Evolutionary conservation across 106 monocot genomes (phyloP).

Genomic region (Vanilla planifolia): DNA sequence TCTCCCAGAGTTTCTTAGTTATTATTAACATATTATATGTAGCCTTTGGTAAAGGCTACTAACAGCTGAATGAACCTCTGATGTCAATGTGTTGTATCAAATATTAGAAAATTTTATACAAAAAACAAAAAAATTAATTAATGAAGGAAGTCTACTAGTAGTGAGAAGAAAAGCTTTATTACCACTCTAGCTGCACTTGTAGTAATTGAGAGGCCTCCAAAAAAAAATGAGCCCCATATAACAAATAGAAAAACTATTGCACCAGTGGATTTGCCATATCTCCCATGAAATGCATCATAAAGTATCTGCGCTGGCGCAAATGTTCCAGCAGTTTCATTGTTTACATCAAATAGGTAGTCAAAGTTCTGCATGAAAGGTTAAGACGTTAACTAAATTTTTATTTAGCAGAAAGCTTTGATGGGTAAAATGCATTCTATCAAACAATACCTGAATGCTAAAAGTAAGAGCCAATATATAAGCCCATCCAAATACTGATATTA

Average conservation of each 20-base stretch:
- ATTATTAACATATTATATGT: too few species aligned
- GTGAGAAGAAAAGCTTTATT: too few species aligned
- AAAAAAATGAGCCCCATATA: conserved; percentile 92
- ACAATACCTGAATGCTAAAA: conserved; percentile 79
- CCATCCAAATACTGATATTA: conserved; percentile 79
- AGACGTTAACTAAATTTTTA: background rate
- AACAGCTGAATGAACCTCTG: too few species aligned
- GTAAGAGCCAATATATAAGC: conserved; percentile 79
- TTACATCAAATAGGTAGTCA: conserved; percentile 49
- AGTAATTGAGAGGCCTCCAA: conserved; percentile 82
- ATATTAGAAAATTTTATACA: too few species aligned
- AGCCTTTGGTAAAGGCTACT: too few species aligned
- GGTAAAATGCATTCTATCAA: background rate
- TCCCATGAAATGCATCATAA: conserved; percentile 80
- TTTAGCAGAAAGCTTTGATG: background rate
- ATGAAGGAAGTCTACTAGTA: too few species aligned
- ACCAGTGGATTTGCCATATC: conserved; percentile 52
- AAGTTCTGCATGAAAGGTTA: conserved; percentile 35
- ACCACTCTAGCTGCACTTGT: conserved; percentile 92
- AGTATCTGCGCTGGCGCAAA: conserved; percentile 69
- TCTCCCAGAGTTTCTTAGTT: too few species aligned
- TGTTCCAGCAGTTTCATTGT: conserved; percentile 69
- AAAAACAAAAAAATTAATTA: too few species aligned
- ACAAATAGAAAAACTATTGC: conserved; percentile 65
- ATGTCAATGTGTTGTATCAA: too few species aligned